A percentile compares a stretch with the other conserved stretches of the same genome.
phyloP scores from a whole-genome alignment of 2,329 filamentous ascomycete genomes.

The Pseudohalonectria lignicola region DNA sequence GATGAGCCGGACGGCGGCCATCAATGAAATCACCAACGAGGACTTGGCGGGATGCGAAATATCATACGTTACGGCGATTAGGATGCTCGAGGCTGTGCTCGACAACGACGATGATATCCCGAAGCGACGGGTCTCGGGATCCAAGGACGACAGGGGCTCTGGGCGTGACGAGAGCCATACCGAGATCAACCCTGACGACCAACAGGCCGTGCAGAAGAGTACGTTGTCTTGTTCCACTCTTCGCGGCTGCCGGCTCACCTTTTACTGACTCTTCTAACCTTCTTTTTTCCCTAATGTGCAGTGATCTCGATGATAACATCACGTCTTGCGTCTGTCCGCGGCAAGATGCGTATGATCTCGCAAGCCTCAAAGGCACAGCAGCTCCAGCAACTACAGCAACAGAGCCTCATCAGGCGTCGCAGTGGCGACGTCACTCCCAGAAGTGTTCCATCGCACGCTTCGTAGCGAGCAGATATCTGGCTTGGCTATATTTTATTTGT shows the following conservation, averaged over 20 bases:
- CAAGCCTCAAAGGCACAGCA: conserved; percentile 41
- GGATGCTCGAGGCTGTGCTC: conserved; percentile 89
- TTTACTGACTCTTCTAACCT: background rate
- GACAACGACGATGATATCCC: conserved; percentile 61
- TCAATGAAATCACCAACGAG: conserved; percentile 89
- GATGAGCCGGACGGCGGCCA: conserved; percentile 90
- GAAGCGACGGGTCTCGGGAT: conserved; percentile 23
- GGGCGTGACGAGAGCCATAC: conserved; percentile 29
- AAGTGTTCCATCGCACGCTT: conserved; percentile 38
- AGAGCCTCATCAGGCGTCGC: conserved; percentile 31
- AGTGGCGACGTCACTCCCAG: conserved; percentile 46
- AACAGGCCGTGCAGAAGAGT: conserved; percentile 64
- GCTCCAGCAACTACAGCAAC: conserved; percentile 20
- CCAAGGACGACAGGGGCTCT: conserved; percentile 29
- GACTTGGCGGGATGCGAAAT: conserved; percentile 82
- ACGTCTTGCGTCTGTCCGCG: conserved; percentile 44
- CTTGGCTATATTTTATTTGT: too few relatives aligned
- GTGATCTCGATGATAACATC: conserved; percentile 53
- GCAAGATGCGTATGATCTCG: conserved; percentile 51
- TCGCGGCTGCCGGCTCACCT: too few relatives aligned
- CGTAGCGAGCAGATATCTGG: too few relatives aligned
- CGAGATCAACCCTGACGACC: conserved; percentile 56
- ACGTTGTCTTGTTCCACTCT: conserved; percentile 26
- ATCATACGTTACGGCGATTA: conserved; percentile 84
- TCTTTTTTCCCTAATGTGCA: conserved; percentile 19